Base-by-base conservation (phyloP, 371 early-diverging fungal genomes). In the Blakeslea trispora region DNA sequence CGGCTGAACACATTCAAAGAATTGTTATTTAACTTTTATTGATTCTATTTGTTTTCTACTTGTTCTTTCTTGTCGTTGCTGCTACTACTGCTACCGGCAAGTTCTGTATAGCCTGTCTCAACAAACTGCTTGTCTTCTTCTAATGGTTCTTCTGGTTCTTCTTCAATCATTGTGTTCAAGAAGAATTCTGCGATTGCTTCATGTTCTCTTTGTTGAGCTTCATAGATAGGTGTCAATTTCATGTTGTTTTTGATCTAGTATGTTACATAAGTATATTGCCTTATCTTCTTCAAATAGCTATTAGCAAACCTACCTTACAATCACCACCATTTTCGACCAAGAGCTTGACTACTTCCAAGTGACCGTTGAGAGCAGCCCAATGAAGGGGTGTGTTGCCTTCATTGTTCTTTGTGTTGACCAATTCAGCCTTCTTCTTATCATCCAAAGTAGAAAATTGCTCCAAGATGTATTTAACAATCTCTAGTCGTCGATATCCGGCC, bases 351-450 rank as follows among this genome's bases (percentile, higher is more conserved):
- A 80, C 78, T 51, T 84, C 81, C 54, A 72, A 56, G 46, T 91
- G 86, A 5, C 94, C 93, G 68, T 92, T 95, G 28, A 92, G 68
- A 7, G 91, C 88, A 42, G 91, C 91, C 93, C 93, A 93, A 67
- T 95, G 95, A 46, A 95, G 77, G 19, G 95, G 82, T 14, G 93
- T 88, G 57, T 88, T 89, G 48, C 91, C 92, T 63, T 89, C 81
- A 10, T 79, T 78, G 61, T 89, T 90, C 55, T 76, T 77, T 24
- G 69, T 61, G 59, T 90, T 81, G 50, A 90, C 62, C 53, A 73
- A 69, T 23, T 72, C 64, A 49, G 64, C 50, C 34, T 45, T 60
- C 19, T 55, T 44, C 22, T 60, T 41, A 2, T 55, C 40, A 15
- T 44, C 51, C 44, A 64, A 64, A 6, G 34, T 45, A 10, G 55